Evolutionary conservation across 495 filamentous ascomycete species (phyloP), one percentile per base, ranked within the genome.

Genomic region (Filosporella fistucella): DNA sequence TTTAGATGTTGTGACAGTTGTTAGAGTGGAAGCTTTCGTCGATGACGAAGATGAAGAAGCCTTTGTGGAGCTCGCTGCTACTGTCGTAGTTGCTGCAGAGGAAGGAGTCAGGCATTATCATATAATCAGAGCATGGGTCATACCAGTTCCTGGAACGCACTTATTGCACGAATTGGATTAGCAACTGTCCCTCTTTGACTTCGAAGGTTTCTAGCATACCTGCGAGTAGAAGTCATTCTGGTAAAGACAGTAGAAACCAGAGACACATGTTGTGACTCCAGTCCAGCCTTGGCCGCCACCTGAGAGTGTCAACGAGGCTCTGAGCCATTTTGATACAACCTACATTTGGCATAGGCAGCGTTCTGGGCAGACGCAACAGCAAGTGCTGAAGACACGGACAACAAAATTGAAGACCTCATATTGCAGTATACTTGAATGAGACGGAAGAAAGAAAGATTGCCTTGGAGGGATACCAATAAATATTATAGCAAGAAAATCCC

Each of bases 161-260:
- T n/a, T n/a, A n/a, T n/a, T n/a, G n/a, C n/a, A n/a, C n/a, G n/a
- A n/a, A n/a, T n/a, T n/a, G n/a, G n/a, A n/a, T n/a, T n/a, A n/a
- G n/a, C n/a, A n/a, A n/a, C n/a, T n/a, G n/a, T n/a, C n/a, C n/a
- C n/a, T n/a, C n/a, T n/a, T n/a, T n/a, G n/a, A n/a, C n/a, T n/a
- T n/a, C n/a, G n/a, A n/a, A n/a, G n/a, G n/a, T n/a, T n/a, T n/a
- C n/a, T n/a, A n/a, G n/a, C n/a, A n/a, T n/a, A n/a, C n/a, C n/a
- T 55, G 52, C 23, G 34, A 45, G 38, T 57, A 57, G 13, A 33
- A 54, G 16, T 53, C 38, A 39, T 46, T 55, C 9, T 20, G 20
- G 22, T 17, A 49, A 38, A 41, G 13, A 35, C 42, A 57, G 36
- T 16, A 29, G 29, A 43, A 52, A n/a, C 54, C 54, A 10, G 50